A percentile compares a stretch with the other conserved stretches of the same genome.
Evolutionary conservation across 2,329 filamentous ascomycete genomes (phyloP).

Genomic region (Hawksworthiomyces lignivorus): DNA sequence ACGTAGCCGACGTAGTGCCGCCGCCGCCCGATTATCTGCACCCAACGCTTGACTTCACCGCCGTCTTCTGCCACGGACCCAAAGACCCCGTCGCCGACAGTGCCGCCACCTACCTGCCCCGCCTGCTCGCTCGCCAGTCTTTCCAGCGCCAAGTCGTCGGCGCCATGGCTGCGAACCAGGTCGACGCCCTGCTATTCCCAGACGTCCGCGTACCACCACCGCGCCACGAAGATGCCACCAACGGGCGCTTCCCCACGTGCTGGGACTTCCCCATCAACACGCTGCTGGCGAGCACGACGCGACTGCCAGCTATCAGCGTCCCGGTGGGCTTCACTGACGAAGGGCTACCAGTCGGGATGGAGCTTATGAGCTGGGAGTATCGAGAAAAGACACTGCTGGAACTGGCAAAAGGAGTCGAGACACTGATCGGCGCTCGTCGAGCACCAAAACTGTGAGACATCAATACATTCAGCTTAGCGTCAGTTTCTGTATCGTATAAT

Average conservation of each 20-base stretch:
- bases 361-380: constrained; percentile 13
- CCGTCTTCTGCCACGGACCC: background rate
- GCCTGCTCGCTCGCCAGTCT: background rate
- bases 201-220: constrained; percentile 26
- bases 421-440: background rate
- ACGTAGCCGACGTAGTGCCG: constrained; percentile 1
- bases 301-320: constrained; percentile 26
- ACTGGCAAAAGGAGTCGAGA: constrained; percentile 1
- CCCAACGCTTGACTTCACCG: background rate
- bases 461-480: too few species aligned
- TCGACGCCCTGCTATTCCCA: constrained; percentile 23
- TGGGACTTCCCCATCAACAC: constrained; percentile 26
- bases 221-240: constrained; percentile 22
- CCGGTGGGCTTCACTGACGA: constrained; percentile 24
- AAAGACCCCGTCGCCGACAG: background rate
- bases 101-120: background rate
- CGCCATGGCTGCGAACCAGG: background rate
- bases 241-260: constrained; percentile 16
- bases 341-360: constrained; percentile 22
- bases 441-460: too few species aligned
- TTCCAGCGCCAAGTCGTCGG: background rate
- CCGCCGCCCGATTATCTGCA: background rate
- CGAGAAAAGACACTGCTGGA: background rate
- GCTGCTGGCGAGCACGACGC: constrained; percentile 24
- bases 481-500: too few species aligned